phyloP scores from a whole-genome alignment of 805 yeast genomes.

The Barnettozyma populi region DNA sequence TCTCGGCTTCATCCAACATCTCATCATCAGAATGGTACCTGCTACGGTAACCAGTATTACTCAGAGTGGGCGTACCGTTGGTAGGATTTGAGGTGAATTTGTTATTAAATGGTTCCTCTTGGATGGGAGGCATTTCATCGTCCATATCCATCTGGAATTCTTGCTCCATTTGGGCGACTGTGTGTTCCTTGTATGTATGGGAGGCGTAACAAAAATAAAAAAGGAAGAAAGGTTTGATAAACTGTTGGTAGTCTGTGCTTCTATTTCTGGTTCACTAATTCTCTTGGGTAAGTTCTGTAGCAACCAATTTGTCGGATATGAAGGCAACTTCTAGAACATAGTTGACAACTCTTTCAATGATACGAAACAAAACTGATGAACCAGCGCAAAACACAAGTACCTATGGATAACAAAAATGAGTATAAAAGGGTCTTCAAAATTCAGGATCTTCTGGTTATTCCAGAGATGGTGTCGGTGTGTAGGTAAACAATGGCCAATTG shows the following conservation, averaged over 20 bases:
- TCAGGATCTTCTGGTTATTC: not conserved
- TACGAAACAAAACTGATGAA: not conserved
- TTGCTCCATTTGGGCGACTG: conserved; percentile 6
- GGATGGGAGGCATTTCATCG: not conserved
- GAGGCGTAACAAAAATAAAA: not conserved
- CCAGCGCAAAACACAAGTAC: not conserved
- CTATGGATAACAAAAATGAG: not conserved
- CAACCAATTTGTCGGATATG: not conserved
- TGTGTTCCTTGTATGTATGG: not conserved
- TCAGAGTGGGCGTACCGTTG: not conserved
- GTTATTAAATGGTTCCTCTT: not conserved
- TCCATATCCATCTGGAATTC: conserved; percentile 12
- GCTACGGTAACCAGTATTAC: conserved; percentile 2
- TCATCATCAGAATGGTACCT: conserved; percentile 19
- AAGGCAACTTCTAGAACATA: not conserved
- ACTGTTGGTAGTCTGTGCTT: not conserved
- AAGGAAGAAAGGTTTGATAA: too few species aligned
- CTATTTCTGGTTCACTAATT: not conserved
- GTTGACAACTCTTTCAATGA: not conserved
- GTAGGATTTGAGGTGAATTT: not conserved
- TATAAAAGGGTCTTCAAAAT: not conserved
- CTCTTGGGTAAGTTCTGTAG: not conserved
- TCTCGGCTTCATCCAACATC: conserved; percentile 10
- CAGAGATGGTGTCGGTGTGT: not conserved
- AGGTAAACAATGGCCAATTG: not conserved